Conservation (phyloP, 2,329 filamentous ascomycete genomes). For the Colletotrichum orbiculare region DNA sequence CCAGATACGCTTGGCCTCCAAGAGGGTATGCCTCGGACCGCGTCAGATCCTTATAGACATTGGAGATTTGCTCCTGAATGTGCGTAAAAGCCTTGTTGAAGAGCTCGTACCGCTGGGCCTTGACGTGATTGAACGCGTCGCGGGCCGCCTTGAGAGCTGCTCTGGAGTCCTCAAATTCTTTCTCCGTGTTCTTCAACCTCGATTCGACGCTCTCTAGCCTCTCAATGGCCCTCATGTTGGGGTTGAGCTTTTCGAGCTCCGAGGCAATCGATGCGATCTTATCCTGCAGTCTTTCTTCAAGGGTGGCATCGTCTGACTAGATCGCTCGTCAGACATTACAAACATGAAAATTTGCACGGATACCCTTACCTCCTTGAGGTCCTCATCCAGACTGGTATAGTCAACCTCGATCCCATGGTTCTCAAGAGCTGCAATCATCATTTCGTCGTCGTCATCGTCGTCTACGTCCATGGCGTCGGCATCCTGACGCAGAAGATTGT, state of each 20-base stretch:
- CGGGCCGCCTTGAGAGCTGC: constrained; percentile 78
- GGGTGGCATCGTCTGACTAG: constrained; percentile 74
- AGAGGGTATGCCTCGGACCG: constrained; percentile 90
- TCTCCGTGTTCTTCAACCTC: constrained; percentile 84
- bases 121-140: constrained; percentile 85
- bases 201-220: constrained; percentile 87
- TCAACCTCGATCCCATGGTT: constrained; percentile 94
- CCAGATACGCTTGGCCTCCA: constrained; percentile 89
- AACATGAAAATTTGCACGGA: background rate
- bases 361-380: constrained; percentile 77
- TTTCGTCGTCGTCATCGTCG: constrained; percentile 69
- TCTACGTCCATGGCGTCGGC: constrained; percentile 95
- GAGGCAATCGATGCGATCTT: constrained; percentile 78
- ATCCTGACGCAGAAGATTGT: constrained; percentile 79
- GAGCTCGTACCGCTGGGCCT: constrained; percentile 84
- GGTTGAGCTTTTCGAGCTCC: constrained; percentile 93
- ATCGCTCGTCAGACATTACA: constrained; percentile 43
- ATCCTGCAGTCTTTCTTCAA: constrained; percentile 82
- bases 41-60: constrained; percentile 95
- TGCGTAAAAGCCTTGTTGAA: constrained; percentile 97
- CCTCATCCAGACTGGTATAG: constrained; percentile 84
- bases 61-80: constrained; percentile 92
- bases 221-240: constrained; percentile 96
- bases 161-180: constrained; percentile 89
- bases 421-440: constrained; percentile 75